These are phyloP conservation scores for Aureoboletus auriporus DNA, from an alignment of 768 basidiomycete genomes.

Conservation along the genomic window DNA sequence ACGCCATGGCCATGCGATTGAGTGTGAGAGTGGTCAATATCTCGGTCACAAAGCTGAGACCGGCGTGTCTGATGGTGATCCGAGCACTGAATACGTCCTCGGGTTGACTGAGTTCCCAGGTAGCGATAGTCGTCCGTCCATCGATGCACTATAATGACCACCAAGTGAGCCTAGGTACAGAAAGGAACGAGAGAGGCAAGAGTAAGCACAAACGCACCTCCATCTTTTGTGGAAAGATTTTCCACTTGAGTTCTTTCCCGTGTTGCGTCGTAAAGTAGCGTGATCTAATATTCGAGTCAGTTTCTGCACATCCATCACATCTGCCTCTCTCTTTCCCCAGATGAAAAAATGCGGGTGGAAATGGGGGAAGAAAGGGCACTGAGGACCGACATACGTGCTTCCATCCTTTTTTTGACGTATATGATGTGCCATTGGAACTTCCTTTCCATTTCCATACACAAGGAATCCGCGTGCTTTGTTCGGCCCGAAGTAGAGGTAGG, in stretches of 20 bases:
- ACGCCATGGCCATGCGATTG: slow-evolving; percentile 62
- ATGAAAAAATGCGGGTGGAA: not conserved
- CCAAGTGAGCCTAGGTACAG: slow-evolving; percentile 1
- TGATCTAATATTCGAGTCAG: slow-evolving; percentile 41
- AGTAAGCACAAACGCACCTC: slow-evolving; percentile 44
- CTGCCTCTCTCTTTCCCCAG: too few species aligned
- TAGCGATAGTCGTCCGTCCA: slow-evolving; percentile 55
- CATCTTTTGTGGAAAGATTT: slow-evolving; percentile 54
- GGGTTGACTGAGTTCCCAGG: slow-evolving; percentile 62
- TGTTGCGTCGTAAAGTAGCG: slow-evolving; percentile 71
- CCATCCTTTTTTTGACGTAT: slow-evolving; percentile 54
- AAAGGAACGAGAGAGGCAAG: not conserved
- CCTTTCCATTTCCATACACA: slow-evolving; percentile 62
- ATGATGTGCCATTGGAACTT: slow-evolving; percentile 53
- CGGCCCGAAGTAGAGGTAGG: slow-evolving; percentile 76
- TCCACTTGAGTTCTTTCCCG: slow-evolving; percentile 76
- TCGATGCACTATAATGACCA: slow-evolving; percentile 53
- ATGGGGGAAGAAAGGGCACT: not conserved
- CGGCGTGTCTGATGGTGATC: slow-evolving; percentile 54
- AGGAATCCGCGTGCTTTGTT: slow-evolving; percentile 56
- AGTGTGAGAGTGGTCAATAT: slow-evolving; percentile 71
- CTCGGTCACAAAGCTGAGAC: slow-evolving; percentile 66
- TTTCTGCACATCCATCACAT: too few species aligned
- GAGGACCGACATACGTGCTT: slow-evolving; percentile 52
- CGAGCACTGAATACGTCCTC: slow-evolving; percentile 56